Conservation (phyloP, 805 yeast species). For the Candida montana region DNA sequence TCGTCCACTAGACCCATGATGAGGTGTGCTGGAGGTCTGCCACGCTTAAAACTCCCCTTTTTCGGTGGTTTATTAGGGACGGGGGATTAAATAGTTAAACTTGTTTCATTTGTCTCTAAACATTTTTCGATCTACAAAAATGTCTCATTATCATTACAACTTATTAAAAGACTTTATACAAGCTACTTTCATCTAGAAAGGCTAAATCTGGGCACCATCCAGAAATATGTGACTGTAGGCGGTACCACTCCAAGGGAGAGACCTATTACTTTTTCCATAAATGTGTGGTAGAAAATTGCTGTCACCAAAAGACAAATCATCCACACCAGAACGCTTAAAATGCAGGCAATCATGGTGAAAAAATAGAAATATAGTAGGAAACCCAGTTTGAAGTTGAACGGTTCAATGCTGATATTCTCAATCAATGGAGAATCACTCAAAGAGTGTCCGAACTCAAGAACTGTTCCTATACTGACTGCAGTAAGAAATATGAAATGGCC, state of each 20-base stretch:
- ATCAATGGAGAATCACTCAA: slow-evolving; percentile 2
- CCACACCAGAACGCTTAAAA: slow-evolving; percentile 34
- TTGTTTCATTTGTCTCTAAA: too few relatives aligned
- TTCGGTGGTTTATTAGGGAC: too few relatives aligned
- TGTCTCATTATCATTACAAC: too few relatives aligned
- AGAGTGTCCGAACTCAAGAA: slow-evolving; percentile 5
- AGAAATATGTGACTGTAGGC: slow-evolving; percentile 33
- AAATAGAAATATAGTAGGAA: background rate
- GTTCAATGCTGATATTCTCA: slow-evolving; percentile 1
- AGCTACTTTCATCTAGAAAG: too few relatives aligned
- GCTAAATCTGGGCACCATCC: background rate
- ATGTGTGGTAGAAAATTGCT: slow-evolving; percentile 75
- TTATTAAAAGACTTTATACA: too few relatives aligned
- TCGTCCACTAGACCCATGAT: background rate
- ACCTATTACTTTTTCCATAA: slow-evolving; percentile 70
- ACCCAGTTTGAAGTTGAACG: background rate
- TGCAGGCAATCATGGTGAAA: background rate
- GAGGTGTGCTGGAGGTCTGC: too few relatives aligned
- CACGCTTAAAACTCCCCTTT: too few relatives aligned
- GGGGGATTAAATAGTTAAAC: too few relatives aligned
- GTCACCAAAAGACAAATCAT: slow-evolving; percentile 63
- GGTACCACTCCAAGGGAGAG: slow-evolving; percentile 44
- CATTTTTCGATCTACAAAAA: too few relatives aligned
- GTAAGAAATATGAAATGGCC: slow-evolving; percentile 9
- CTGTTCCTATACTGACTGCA: slow-evolving; percentile 4